These are phyloP conservation scores for Cetradonia linearis DNA, from an alignment of 495 filamentous ascomycete species.

Conservation along the genomic window DNA sequence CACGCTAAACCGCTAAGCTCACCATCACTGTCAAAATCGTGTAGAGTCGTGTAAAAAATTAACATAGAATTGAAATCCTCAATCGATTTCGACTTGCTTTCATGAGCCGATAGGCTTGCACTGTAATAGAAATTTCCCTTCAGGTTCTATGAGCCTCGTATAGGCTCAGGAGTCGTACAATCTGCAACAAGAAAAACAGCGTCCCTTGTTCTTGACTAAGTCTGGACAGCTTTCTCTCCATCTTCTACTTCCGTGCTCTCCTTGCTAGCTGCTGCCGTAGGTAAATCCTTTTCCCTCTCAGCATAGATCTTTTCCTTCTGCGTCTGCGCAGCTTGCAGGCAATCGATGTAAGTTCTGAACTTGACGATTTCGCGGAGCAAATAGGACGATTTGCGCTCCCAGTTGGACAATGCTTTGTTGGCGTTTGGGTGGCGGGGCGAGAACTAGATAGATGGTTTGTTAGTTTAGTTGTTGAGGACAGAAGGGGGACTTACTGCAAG, in stretches of 20 bases:
- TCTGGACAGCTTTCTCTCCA: not conserved
- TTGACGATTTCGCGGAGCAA: constrained; percentile 92
- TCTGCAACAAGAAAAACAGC: not conserved
- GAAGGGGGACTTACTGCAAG: constrained; percentile 50
- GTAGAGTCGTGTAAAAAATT: not conserved
- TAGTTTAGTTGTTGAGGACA: not conserved
- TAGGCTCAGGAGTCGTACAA: not conserved
- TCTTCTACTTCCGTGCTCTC: not conserved
- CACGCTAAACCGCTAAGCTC: not conserved
- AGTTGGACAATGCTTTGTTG: constrained; percentile 79
- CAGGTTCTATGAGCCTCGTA: not conserved
- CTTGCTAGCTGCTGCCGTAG: not conserved
- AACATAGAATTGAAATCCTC: not conserved
- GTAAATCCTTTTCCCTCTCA: constrained; percentile 15
- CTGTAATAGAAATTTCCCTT: too few relatives aligned
- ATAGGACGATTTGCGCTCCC: constrained; percentile 91
- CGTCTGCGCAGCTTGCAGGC: constrained; percentile 48
- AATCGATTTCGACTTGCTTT: not conserved
- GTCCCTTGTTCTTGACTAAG: not conserved
- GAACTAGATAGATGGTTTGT: constrained; percentile 38
- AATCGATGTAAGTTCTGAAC: constrained; percentile 88
- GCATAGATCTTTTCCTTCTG: constrained; percentile 47
- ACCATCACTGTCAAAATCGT: not conserved
- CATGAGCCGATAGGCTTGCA: too few relatives aligned
- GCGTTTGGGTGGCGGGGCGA: constrained; percentile 77